Evolutionary conservation across 148 eudicot species (phyloP).

Genomic region (Linanthus parryae): DNA sequence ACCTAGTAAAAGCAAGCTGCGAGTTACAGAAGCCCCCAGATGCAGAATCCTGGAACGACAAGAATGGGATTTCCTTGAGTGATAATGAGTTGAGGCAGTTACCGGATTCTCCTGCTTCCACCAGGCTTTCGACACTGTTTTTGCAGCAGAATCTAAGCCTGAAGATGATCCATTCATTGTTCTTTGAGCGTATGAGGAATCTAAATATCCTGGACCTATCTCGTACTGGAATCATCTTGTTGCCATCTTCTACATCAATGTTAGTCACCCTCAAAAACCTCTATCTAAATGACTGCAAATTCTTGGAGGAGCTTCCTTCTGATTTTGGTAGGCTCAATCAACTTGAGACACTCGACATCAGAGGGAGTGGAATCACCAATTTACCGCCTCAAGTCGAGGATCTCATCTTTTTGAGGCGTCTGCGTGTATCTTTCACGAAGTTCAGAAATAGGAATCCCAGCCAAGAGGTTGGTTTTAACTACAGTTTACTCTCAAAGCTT

Average conservation of each 20-base stretch:
- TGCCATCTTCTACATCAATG: conserved; percentile 5
- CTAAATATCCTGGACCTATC: conserved; percentile 6
- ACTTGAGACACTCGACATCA: background rate
- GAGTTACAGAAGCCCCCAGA: background rate
- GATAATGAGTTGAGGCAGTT: background rate
- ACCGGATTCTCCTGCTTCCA: background rate
- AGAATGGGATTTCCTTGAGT: conserved; percentile 11
- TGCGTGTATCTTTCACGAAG: background rate
- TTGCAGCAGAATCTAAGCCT: background rate
- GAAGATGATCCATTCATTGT: background rate
- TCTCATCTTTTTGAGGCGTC: background rate
- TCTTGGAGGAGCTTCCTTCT: conserved; percentile 2
- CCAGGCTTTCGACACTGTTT: background rate
- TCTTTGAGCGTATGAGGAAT: background rate
- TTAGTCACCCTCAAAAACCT: background rate
- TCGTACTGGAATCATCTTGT: background rate
- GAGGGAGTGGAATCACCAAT: background rate
- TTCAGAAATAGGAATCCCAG: background rate
- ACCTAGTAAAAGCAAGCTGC: conserved; percentile 7
- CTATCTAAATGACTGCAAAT: background rate
- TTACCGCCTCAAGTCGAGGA: background rate
- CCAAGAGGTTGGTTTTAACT: background rate
- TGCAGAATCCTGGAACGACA: conserved; percentile 6
- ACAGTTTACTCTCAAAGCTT: too few relatives aligned
- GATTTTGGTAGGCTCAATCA: conserved; percentile 2